Evolutionary conservation across 1,139 yeast species (phyloP), one percentile per base, ranked within the genome.

Genomic region (Hemisphaericaspora xylanilytica): DNA sequence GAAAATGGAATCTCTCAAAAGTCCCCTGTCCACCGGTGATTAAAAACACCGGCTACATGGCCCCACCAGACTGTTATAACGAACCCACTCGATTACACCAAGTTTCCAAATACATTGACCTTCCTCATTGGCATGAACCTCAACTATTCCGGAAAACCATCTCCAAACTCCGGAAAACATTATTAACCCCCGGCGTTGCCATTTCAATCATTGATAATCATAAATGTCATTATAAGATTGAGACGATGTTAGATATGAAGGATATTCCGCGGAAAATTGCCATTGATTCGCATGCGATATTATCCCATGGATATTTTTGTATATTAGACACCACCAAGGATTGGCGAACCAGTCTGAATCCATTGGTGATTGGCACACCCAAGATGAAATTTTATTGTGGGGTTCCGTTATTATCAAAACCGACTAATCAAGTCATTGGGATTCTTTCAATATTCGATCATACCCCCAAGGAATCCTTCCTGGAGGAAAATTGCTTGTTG

Each of bases 341-440:
- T 53, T 84, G 92, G 90, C 64, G 90, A 55, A 75, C 81, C 4
- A 50, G 59, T 7, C 61, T 65, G 33, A 81, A 78, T 48, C 89
- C 89, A 0, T 64, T 82, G 39, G 85, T 83, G 1, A 74, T 69
- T 28, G 82, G 84, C 0, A 64, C 71, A 1, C 88, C 90, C 0
- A 63, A 64, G 44, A 73, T 82, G 35, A 66, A 61, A 41, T 81
- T 81, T 49, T 84, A 82, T 52, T 73, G 80, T 35, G 87, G 84
- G 0, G 85, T 80, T 4, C 86, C 85, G 0, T 52, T 82, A 30
- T 41, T 65, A 3, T 53, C 61, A 1, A 56, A 63, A 13, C n/a
- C n/a, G n/a, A 27, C 32, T 3, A 67, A 68, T 2, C 63, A 67
- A 14, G 63, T 66, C 0, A 68, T 84, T 40, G 92, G 92, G 0